Percentiles rank a stretch among this genome's conserved stretches.
Conservation (phyloP, 2,329 filamentous ascomycete genomes). For the Phaeophleospora eucalypticola region DNA sequence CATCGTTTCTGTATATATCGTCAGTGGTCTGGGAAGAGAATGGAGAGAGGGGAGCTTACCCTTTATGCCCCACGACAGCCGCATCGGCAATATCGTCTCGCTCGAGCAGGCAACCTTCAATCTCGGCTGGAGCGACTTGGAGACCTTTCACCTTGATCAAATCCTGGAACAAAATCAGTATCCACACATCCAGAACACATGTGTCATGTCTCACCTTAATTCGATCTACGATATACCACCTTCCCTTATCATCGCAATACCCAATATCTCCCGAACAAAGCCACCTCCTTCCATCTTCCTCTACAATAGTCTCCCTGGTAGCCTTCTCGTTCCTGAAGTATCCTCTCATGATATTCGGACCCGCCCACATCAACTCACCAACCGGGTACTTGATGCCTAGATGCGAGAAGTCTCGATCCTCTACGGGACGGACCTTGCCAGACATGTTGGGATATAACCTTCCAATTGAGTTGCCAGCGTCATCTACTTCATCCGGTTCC, state of each 20-base stretch:
- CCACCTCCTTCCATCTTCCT: constrained; percentile 65
- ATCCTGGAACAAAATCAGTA: constrained; percentile 48
- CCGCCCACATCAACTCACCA: constrained; percentile 70
- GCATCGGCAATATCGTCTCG: constrained; percentile 40
- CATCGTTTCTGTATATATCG: constrained; percentile 37
- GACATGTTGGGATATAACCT: constrained; percentile 60
- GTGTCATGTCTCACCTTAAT: constrained; percentile 52
- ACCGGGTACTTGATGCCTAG: constrained; percentile 43
- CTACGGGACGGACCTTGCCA: constrained; percentile 63
- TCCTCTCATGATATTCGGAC: constrained; percentile 68
- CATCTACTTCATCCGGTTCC: constrained; percentile 48
- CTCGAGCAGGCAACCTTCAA: constrained; percentile 39
- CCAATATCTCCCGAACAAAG: constrained; percentile 69
- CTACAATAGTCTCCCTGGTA: constrained; percentile 60
- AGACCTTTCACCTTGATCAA: constrained; percentile 51
- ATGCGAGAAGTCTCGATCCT: constrained; percentile 45
- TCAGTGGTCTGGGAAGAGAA: background rate
- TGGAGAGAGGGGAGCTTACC: background rate
- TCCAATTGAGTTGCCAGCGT: constrained; percentile 53
- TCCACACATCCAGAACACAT: background rate
- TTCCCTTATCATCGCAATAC: constrained; percentile 55
- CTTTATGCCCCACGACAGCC: constrained; percentile 37
- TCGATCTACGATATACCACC: constrained; percentile 67
- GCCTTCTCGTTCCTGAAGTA: constrained; percentile 71
- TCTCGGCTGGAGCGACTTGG: constrained; percentile 44